Percentiles rank a stretch among this genome's conserved stretches.
phyloP scores from a whole-genome alignment of 441 rosid species.

The Brassica hybrid region DNA sequence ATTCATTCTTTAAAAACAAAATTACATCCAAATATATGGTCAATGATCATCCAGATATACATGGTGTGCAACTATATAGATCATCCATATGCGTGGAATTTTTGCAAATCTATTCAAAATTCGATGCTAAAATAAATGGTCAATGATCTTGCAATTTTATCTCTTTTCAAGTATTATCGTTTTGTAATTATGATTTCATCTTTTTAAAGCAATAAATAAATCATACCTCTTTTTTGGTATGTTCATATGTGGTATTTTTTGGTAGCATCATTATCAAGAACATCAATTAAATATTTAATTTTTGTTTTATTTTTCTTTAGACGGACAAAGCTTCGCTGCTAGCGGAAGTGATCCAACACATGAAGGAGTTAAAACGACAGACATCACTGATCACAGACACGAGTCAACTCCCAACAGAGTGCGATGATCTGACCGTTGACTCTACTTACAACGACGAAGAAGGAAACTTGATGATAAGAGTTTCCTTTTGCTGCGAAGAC shows the following conservation, averaged over 20 bases:
- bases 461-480: conserved; percentile 82
- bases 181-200: background rate
- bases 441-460: conserved; percentile 74
- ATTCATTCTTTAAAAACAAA: background rate
- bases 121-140: too few relatives aligned
- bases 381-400: conserved; percentile 73
- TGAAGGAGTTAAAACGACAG: conserved; percentile 61
- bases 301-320: conserved; percentile 40
- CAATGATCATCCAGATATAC: background rate
- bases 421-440: conserved; percentile 82
- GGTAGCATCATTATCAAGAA: background rate
- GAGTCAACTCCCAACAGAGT: conserved; percentile 83
- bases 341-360: conserved; percentile 81
- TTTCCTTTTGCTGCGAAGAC: conserved; percentile 90
- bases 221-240: background rate
- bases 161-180: background rate
- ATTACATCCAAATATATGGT: background rate
- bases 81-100: background rate
- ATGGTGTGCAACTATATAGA: background rate
- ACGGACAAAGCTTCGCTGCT: conserved; percentile 90
- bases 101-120: too few relatives aligned
- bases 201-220: background rate
- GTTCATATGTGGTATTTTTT: background rate
- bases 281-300: background rate
- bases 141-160: background rate